Evolutionary conservation across 2,329 filamentous ascomycete species (phyloP), one percentile per base, ranked within the genome.

Genomic region (Penicillium sp.): DNA sequence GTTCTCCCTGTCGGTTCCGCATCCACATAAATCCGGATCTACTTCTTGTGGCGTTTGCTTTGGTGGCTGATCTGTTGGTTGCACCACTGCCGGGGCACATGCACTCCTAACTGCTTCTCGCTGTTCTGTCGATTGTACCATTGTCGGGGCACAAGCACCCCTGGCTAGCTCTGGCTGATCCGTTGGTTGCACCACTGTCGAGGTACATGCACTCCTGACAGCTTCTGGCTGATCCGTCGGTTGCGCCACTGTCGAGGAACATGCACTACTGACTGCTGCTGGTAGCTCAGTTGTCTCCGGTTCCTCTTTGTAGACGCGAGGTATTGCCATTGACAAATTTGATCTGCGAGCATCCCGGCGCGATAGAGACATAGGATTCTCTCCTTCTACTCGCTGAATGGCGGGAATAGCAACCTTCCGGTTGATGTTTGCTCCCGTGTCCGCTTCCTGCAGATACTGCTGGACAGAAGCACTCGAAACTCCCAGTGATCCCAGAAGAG

Each of bases 371-470:
- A 28, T 34, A 22, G 19, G 39, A 10, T 28, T 45, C 9, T 35
- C 28, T 21, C 26, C 26, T n/a, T 47, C 38, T 24, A 43, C 24
- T 26, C 54, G 55, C 31, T 54, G 57, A 17, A 66, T 55, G 29
- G 63, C 61, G 17, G 67, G 67, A 24, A 69, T 69, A 1, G 68
- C 68, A 41, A 69, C 57, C 47, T 70, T 70, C 26, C 56, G 57
- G 17, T 53, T 52, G 24, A 55, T 40, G 3, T 39, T 51, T 2
- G 57, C 50, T 13, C 61, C 54, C 33, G 54, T 52, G 2, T 58
- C 60, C 6, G 43, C 57, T 4, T 53, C 37, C 4, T 54, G 51
- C 7, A 68, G 35, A 52, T 69, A 65, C 19, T 61, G 58, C 19
- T 66, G 59, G 17, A 68, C 43, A 9, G 57, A 45, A 10, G 53